Conservation (phyloP, 108 stramenopile species). For the Thalassiosira profunda region DNA sequence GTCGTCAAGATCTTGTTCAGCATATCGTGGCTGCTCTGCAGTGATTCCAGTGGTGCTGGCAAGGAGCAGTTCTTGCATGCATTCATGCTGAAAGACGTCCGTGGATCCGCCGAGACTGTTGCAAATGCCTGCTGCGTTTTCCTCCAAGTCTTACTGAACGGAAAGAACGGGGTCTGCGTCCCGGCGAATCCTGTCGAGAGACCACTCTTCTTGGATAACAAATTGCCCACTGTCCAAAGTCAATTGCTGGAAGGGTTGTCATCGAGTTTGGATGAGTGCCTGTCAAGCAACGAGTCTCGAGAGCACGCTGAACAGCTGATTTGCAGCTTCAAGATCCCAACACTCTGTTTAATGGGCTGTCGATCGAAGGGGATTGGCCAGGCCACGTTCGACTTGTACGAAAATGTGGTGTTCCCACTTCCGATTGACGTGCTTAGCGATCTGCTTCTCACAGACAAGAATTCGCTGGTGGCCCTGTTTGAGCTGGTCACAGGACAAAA, state of each 20-base stretch:
- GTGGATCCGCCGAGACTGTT: constrained; percentile 14
- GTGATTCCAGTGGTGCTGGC: neutral
- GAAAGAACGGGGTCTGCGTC: constrained; percentile 31
- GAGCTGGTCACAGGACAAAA: constrained; percentile 63
- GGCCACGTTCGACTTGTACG: constrained; percentile 61
- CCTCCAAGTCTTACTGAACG: constrained; percentile 55
- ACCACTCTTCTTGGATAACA: constrained; percentile 44
- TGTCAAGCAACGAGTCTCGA: constrained; percentile 31
- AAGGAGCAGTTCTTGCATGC: constrained; percentile 55
- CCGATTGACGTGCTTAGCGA: constrained; percentile 59
- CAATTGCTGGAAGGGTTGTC: constrained; percentile 60
- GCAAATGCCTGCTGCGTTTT: constrained; percentile 49
- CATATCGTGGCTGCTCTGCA: constrained; percentile 37
- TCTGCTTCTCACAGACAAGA: constrained; percentile 59
- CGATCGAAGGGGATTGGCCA: constrained; percentile 59
- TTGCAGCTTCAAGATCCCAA: constrained; percentile 59
- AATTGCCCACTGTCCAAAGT: constrained; percentile 59
- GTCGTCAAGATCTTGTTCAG: constrained; percentile 56
- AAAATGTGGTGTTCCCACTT: constrained; percentile 40
- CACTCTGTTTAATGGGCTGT: constrained; percentile 63
- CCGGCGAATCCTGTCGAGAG: constrained; percentile 28
- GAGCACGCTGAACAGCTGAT: constrained; percentile 53
- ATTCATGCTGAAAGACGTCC: constrained; percentile 46
- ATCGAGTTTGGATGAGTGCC: constrained; percentile 44
- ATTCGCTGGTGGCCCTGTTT: constrained; percentile 63